Conservation (phyloP, 306 rosid genomes). For the Morella rubra region DNA sequence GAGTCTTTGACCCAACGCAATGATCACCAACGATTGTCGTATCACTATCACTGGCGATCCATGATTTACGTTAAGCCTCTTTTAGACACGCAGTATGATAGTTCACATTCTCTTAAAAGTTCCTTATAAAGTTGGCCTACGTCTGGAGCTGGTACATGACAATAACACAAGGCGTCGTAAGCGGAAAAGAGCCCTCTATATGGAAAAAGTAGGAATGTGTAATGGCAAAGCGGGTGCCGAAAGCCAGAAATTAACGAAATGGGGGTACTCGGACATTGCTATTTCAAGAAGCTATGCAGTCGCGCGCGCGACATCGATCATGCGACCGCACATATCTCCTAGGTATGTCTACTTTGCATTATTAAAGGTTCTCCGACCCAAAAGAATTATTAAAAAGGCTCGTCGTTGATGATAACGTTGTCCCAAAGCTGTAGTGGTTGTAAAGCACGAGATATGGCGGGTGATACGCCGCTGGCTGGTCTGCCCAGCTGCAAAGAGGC, state of each 20-base stretch:
- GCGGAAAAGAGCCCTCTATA: too few species aligned
- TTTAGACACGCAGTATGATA: too few species aligned
- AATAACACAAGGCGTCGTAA: too few species aligned
- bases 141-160: too few species aligned
- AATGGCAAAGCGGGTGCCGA: background rate
- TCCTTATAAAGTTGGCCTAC: too few species aligned
- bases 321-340: background rate
- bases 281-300: background rate
- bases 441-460: slow-evolving; percentile 28
- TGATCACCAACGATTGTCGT: too few species aligned
- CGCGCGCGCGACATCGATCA: background rate
- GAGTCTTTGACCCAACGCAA: too few species aligned
- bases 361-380: slow-evolving; percentile 28
- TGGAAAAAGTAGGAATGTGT: background rate
- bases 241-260: background rate
- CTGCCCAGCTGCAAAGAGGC: slow-evolving; percentile 4
- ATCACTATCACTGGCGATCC: too few species aligned
- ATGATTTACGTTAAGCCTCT: too few species aligned
- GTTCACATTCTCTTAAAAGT: too few species aligned
- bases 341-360: background rate
- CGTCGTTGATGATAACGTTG: slow-evolving; percentile 13
- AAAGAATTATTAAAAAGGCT: background rate
- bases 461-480: slow-evolving; percentile 14
- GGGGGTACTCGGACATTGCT: background rate
- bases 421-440: slow-evolving; percentile 11